phyloP scores from a whole-genome alignment of 73 alveolate genomes.

The Paramecium tetraurelia region DNA sequence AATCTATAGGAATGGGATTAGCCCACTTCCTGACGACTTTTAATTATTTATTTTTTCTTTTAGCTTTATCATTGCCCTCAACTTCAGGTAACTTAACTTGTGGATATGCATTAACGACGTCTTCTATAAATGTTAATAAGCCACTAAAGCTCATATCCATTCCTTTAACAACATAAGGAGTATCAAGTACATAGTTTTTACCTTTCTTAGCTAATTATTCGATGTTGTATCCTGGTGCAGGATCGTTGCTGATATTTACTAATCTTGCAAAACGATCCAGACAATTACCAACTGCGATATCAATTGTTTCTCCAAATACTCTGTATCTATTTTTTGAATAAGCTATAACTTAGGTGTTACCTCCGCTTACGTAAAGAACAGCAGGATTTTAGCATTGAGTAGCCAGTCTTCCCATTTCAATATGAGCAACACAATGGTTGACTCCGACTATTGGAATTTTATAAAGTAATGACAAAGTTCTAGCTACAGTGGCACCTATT shows the following conservation, averaged over 20 bases:
- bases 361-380: constrained; percentile 98
- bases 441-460: constrained; percentile 97
- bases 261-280: constrained; percentile 97
- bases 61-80: constrained; percentile 25
- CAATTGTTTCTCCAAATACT: constrained; percentile 98
- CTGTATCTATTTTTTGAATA: constrained; percentile 87
- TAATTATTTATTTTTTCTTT: constrained; percentile 70
- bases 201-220: constrained; percentile 91
- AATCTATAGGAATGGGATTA: constrained; percentile 48
- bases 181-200: constrained; percentile 85
- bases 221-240: constrained; percentile 98
- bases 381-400: constrained; percentile 94
- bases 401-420: constrained; percentile 98
- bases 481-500: constrained; percentile 96
- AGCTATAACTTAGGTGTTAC: constrained; percentile 97
- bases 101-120: constrained; percentile 67
- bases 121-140: constrained; percentile 86
- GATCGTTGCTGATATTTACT: constrained; percentile 94
- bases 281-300: constrained; percentile 98
- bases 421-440: constrained; percentile 98
- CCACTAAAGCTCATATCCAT: constrained; percentile 98
- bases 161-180: constrained; percentile 98
- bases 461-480: constrained; percentile 93
- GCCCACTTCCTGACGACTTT: constrained; percentile 59
- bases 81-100: constrained; percentile 57